A percentile compares a stretch with the other conserved stretches of the same genome.
Conservation (phyloP, 495 filamentous ascomycete species). For the Annulohypoxylon bovei region DNA sequence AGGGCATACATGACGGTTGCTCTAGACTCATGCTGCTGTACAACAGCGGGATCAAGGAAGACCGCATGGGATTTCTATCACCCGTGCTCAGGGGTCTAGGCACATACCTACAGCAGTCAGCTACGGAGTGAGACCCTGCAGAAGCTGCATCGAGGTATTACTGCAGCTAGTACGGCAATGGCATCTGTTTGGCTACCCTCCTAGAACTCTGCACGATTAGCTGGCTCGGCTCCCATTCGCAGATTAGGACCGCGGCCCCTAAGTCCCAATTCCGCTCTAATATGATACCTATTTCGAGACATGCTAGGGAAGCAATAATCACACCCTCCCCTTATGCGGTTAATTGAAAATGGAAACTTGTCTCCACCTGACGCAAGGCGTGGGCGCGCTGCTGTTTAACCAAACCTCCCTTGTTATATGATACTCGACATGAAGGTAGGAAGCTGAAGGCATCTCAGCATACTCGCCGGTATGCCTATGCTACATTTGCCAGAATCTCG, state of each 20-base stretch:
- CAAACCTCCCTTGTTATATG: constrained; percentile 1
- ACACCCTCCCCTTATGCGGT: constrained; percentile 19
- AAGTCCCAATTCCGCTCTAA: constrained; percentile 5
- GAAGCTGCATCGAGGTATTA: constrained; percentile 5
- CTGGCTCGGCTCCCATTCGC: constrained; percentile 24
- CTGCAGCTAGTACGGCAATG: constrained; percentile 17
- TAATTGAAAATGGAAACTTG: constrained; percentile 21
- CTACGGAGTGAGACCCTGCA: constrained; percentile 25
- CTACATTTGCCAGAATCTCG: not conserved
- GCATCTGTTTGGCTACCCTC: constrained; percentile 12
- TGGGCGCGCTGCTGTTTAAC: not conserved
- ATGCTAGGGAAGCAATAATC: constrained; percentile 19
- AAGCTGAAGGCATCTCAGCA: constrained; percentile 1
- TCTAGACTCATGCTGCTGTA: constrained; percentile 16
- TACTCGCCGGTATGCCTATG: not conserved
- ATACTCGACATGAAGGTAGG: not conserved
- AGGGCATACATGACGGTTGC: not conserved
- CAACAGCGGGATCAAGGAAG: constrained; percentile 23
- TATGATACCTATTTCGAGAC: not conserved
- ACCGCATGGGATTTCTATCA: constrained; percentile 29
- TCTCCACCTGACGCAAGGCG: constrained; percentile 19
- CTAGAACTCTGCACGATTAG: not conserved
- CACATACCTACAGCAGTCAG: not conserved
- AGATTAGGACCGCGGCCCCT: constrained; percentile 2
- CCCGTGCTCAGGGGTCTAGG: constrained; percentile 20